These are phyloP conservation scores for Ephemerocybe angulata DNA, from an alignment of 768 basidiomycete species.

Conservation along the genomic window DNA sequence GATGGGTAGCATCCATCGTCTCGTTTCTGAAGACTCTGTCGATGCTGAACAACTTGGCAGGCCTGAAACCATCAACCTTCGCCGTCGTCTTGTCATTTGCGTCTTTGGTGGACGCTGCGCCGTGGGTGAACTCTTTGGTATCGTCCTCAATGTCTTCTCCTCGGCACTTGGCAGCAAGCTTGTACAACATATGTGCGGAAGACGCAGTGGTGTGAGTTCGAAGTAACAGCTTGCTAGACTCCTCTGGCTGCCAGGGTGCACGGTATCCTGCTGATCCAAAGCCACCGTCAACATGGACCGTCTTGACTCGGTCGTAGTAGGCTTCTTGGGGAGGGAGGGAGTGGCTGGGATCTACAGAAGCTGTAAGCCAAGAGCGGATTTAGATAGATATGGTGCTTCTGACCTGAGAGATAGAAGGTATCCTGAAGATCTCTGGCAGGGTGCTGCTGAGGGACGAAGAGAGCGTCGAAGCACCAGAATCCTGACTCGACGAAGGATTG, in stretches of 20 bases:
- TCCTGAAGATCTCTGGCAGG: slow-evolving; percentile 97
- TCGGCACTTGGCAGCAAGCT: slow-evolving; percentile 81
- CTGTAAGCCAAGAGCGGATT: slow-evolving; percentile 2
- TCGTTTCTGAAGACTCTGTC: slow-evolving; percentile 99
- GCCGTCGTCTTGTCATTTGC: slow-evolving; percentile 27
- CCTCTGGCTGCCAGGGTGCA: slow-evolving; percentile 91
- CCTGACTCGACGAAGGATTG: slow-evolving; percentile 93
- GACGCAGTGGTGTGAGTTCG: slow-evolving; percentile 97
- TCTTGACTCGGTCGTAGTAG: slow-evolving; percentile 83
- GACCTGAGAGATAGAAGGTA: slow-evolving; percentile 96
- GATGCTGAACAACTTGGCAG: slow-evolving; percentile 94
- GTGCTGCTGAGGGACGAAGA: slow-evolving; percentile 99
- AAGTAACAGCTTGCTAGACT: slow-evolving; percentile 87
- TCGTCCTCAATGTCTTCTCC: slow-evolving; percentile 48
- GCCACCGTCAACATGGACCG: slow-evolving; percentile 81
- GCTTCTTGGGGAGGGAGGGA: slow-evolving; percentile 72
- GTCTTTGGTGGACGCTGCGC: slow-evolving; percentile 27
- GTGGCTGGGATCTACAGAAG: slow-evolving; percentile 65
- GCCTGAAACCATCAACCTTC: slow-evolving; percentile 73
- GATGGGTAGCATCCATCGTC: slow-evolving; percentile 95
- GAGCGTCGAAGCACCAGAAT: slow-evolving; percentile 99
- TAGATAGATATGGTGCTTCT: slow-evolving; percentile 9
- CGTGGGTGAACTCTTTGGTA: slow-evolving; percentile 38
- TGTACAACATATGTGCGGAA: slow-evolving; percentile 90
- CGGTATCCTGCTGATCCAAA: slow-evolving; percentile 95